Evolutionary conservation across 331 rosid species (phyloP).

Genomic region (Quercus phellos): DNA sequence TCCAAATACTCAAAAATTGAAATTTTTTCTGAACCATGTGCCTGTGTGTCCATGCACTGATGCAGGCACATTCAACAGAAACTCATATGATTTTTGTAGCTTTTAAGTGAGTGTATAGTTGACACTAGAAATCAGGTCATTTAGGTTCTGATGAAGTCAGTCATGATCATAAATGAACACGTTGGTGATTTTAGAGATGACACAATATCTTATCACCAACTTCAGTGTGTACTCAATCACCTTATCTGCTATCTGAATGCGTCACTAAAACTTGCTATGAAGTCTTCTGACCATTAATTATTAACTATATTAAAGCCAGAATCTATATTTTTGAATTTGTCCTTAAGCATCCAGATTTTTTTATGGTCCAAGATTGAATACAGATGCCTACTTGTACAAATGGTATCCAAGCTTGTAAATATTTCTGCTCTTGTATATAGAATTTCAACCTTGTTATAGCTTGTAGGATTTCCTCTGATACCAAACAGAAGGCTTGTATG

Average conservation of each 20-base stretch:
- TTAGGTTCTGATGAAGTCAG: not conserved
- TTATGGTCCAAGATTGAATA: not conserved
- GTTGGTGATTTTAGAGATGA: not conserved
- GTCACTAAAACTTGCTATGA: not conserved
- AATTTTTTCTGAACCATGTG: not conserved
- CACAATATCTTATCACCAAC: not conserved
- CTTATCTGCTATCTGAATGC: not conserved
- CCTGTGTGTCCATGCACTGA: not conserved
- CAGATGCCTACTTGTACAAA: constrained; percentile 1
- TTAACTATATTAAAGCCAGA: not conserved
- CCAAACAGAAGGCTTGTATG: not conserved
- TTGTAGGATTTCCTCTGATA: not conserved
- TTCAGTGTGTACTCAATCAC: not conserved
- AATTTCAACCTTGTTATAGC: not conserved
- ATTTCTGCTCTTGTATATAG: not conserved
- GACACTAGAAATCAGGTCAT: not conserved
- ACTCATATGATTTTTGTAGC: not conserved
- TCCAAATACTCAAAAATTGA: not conserved
- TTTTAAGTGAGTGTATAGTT: not conserved
- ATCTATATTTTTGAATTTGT: not conserved
- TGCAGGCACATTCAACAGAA: not conserved
- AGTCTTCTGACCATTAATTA: not conserved
- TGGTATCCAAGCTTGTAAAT: not conserved
- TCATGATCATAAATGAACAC: not conserved
- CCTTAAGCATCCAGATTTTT: not conserved